Evolutionary conservation across 2,329 filamentous ascomycete species (phyloP), one percentile per base, ranked within the genome.

Genomic region (Arthrobotrys megalospora): DNA sequence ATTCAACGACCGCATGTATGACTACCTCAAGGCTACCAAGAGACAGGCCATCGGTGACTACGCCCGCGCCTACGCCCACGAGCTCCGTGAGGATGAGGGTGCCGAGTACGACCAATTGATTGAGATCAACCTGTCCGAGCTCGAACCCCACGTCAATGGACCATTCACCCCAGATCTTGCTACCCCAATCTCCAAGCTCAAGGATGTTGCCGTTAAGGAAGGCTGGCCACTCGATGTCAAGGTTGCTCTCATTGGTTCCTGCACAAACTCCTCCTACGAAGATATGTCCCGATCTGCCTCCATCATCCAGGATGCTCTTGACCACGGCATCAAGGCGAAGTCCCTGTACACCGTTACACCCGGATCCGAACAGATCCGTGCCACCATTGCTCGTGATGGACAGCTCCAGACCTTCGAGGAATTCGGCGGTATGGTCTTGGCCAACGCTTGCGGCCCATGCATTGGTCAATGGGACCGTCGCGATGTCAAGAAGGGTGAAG

Each of bases 161-260:
- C 96, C 96, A 81, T 98, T 98, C 90, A 99, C 96, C 32, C 96
- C 96, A 79, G 96, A 99, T 90, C 89, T 99, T 86, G 94, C 94
- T 70, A 98, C 96, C 6, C 96, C 96, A 64, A 96, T 99, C 85
- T 97, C 93, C 87, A 96, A 97, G 88, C 97, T 98, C 88, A 93
- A 92, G 86, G 91, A 96, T 84, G 93, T 93, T 81, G 95, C 95
- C 83, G 94, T 96, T 88, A 90, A 91, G 83, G 97, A 99, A 88
- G 90, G 91, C 85, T 99, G 96, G 96, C 96, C 96, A 19, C 91
- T 96, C 86, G 94, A 97, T 84, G 89, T 99, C 83, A 97, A 97
- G 88, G 96, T 97, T 81, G 95, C 95, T 84, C 88, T 99, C 75
- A 98, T 99, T 83, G 96, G 96, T 82, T 97, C 94, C 83, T 99